These are phyloP conservation scores for Sphaerulina populicola DNA, from an alignment of 2,329 filamentous ascomycete species.

Conservation along the genomic window DNA sequence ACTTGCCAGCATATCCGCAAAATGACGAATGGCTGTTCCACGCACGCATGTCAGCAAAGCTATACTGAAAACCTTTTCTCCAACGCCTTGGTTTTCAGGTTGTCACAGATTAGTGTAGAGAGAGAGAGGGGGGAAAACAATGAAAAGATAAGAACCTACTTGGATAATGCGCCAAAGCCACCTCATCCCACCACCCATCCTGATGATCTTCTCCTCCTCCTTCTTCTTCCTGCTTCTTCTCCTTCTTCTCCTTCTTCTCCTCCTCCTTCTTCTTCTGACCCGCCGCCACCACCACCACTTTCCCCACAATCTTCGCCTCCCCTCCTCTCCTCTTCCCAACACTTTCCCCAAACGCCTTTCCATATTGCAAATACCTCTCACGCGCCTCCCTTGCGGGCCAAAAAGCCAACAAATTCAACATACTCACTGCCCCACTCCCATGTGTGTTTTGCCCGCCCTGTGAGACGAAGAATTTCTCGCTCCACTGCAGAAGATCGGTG, in stretches of 20 bases:
- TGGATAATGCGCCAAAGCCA: conserved; percentile 58
- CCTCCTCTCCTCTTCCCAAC: conserved; percentile 49
- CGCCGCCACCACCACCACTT: conserved; percentile 36
- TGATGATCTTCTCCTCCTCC: conserved; percentile 19
- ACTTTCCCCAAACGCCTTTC: conserved; percentile 43
- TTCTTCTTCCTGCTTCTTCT: conserved; percentile 20
- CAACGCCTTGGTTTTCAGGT: background rate
- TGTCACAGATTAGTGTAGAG: conserved; percentile 45
- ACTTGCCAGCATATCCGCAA: conserved; percentile 52
- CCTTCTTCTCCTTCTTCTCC: conserved; percentile 21
- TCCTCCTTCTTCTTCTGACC: conserved; percentile 26
- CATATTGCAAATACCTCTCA: conserved; percentile 50
- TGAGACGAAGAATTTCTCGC: too few relatives aligned
- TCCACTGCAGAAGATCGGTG: too few relatives aligned
- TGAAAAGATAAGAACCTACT: too few relatives aligned
- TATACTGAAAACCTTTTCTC: too few relatives aligned
- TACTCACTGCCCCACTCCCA: conserved; percentile 52
- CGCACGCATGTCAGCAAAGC: too few relatives aligned
- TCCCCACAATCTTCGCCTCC: conserved; percentile 54
- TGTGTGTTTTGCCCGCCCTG: too few relatives aligned
- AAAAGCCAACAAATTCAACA: conserved; percentile 58
- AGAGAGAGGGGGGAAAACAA: background rate
- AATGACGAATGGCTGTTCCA: conserved; percentile 43
- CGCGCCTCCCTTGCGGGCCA: conserved; percentile 41
- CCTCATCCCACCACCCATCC: conserved; percentile 49